Evolutionary conservation across 1,284 basidiomycete species (phyloP).

Genomic region (Pyrrhoderma lamaoense): DNA sequence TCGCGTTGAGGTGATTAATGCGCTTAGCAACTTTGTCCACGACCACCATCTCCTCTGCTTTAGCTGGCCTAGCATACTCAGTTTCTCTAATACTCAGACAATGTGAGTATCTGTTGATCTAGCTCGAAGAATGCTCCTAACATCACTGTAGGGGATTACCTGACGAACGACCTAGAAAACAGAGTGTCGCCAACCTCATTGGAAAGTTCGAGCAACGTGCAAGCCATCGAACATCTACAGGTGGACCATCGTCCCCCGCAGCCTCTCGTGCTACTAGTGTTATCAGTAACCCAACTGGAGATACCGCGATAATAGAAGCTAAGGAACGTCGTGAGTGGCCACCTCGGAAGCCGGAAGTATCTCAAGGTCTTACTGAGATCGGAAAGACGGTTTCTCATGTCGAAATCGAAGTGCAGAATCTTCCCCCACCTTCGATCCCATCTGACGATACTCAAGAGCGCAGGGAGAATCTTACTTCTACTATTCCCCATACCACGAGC

Average conservation of each 20-base stretch:
- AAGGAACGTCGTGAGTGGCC: constrained; percentile 74
- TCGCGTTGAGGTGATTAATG: background rate
- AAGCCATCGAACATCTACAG: constrained; percentile 48
- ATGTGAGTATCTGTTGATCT: background rate
- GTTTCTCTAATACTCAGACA: too few relatives aligned
- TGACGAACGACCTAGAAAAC: constrained; percentile 68
- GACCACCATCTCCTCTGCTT: constrained; percentile 5
- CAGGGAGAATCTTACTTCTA: constrained; percentile 14
- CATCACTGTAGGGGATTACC: constrained; percentile 55
- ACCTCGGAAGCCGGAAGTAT: constrained; percentile 32
- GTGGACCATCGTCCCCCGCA: constrained; percentile 9
- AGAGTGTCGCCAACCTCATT: constrained; percentile 77
- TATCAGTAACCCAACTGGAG: constrained; percentile 46
- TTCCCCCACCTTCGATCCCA: background rate
- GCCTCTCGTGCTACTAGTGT: constrained; percentile 52
- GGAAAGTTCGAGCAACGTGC: constrained; percentile 69
- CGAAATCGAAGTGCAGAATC: background rate
- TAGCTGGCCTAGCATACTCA: background rate
- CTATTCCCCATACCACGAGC: constrained; percentile 6
- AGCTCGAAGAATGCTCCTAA: background rate
- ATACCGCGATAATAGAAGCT: constrained; percentile 52
- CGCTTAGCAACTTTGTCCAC: constrained; percentile 2
- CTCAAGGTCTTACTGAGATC: background rate
- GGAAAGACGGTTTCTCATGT: background rate
- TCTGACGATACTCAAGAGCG: constrained; percentile 7